A percentile compares a stretch with the other conserved stretches of the same genome.
Evolutionary conservation across 495 filamentous ascomycete species (phyloP).

Genomic region (Thermochaetoides thermophila): DNA sequence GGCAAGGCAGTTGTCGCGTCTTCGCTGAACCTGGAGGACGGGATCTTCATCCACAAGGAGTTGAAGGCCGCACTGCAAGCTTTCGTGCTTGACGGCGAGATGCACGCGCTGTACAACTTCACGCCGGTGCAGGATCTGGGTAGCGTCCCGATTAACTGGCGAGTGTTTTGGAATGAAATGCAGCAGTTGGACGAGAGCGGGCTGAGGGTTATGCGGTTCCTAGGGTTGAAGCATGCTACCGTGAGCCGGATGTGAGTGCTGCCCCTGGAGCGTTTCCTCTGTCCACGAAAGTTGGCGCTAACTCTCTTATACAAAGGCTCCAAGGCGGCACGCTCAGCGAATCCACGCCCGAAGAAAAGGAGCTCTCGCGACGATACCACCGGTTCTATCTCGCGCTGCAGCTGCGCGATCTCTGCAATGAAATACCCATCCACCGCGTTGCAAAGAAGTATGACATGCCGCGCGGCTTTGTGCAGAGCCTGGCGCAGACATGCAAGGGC

Average conservation of each 20-base stretch:
- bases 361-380: conserved; percentile 49
- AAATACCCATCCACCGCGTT: conserved; percentile 54
- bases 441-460: conserved; percentile 54
- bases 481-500: conserved; percentile 62
- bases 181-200: conserved; percentile 57
- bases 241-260: conserved; percentile 52
- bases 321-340: conserved; percentile 55
- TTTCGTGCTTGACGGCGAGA: conserved; percentile 74
- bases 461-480: conserved; percentile 54
- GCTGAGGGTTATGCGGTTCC: conserved; percentile 49
- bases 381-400: conserved; percentile 70
- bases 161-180: conserved; percentile 53
- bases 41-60: conserved; percentile 59
- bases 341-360: conserved; percentile 42
- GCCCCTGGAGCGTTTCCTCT: too few species aligned
- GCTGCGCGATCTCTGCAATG: conserved; percentile 69
- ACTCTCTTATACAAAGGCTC: conserved; percentile 50
- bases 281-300: too few species aligned
- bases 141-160: conserved; percentile 49
- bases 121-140: conserved; percentile 50
- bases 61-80: conserved; percentile 50
- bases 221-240: conserved; percentile 53
- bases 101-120: conserved; percentile 74
- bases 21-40: conserved; percentile 60
- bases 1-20: conserved; percentile 63